phyloP scores from a whole-genome alignment of 192 early-diverging fungal species.

The Gamsiella multidivaricata region DNA sequence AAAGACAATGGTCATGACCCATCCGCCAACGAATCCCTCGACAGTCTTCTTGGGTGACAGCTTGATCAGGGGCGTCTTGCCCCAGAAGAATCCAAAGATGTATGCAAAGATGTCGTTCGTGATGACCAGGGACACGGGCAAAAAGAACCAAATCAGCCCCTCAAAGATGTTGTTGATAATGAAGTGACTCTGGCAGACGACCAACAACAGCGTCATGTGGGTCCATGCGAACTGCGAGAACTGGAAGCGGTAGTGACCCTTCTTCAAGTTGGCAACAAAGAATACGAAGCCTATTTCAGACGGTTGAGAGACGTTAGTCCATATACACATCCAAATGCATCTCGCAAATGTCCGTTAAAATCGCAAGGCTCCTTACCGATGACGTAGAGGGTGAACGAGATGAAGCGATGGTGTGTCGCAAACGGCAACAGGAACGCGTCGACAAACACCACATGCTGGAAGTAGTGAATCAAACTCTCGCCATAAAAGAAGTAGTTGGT shows the following conservation, averaged over 20 bases:
- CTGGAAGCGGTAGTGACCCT: slow-evolving; percentile 94
- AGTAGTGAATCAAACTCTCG: slow-evolving; percentile 90
- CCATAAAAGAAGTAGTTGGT: slow-evolving; percentile 97
- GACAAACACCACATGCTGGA: slow-evolving; percentile 84
- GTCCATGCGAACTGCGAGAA: slow-evolving; percentile 97
- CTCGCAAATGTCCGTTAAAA: neutral
- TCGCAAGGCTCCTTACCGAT: slow-evolving; percentile 67
- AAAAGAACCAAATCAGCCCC: slow-evolving; percentile 96
- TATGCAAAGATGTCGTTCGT: slow-evolving; percentile 98
- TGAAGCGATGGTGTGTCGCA: slow-evolving; percentile 93
- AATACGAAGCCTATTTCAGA: slow-evolving; percentile 76
- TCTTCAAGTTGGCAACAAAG: slow-evolving; percentile 93
- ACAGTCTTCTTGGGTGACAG: slow-evolving; percentile 98
- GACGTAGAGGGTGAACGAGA: slow-evolving; percentile 90
- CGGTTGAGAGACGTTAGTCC: neutral
- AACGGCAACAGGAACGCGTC: slow-evolving; percentile 86
- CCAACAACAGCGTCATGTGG: slow-evolving; percentile 93
- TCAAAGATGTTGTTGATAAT: slow-evolving; percentile 98
- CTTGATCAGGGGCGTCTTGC: slow-evolving; percentile 88
- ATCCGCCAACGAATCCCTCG: slow-evolving; percentile 95
- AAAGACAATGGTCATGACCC: slow-evolving; percentile 86
- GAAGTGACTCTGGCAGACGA: slow-evolving; percentile 94
- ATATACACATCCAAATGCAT: neutral
- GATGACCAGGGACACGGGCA: slow-evolving; percentile 90
- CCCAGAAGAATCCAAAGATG: slow-evolving; percentile 95